A percentile compares a stretch with the other conserved stretches of the same genome.
Conservation (phyloP, 2,329 filamentous ascomycete genomes). For the Botrytis elliptica region DNA sequence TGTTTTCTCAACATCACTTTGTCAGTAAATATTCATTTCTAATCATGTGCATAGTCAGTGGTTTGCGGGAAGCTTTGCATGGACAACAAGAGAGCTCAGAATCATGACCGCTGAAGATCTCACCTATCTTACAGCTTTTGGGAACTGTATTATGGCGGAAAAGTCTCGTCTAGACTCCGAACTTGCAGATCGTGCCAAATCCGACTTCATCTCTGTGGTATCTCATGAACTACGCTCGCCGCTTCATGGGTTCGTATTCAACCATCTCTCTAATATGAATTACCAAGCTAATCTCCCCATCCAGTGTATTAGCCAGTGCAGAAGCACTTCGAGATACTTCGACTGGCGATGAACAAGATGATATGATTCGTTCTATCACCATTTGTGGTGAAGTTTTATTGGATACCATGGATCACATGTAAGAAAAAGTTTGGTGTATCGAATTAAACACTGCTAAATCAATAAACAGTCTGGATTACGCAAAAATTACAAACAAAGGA, state of each 20-base stretch:
- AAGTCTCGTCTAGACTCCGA: constrained; percentile 49
- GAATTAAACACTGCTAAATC: constrained; percentile 33
- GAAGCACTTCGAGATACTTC: constrained; percentile 51
- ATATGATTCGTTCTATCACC: constrained; percentile 49
- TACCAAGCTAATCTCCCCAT: not conserved
- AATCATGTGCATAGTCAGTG: constrained; percentile 37
- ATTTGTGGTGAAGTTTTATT: constrained; percentile 50
- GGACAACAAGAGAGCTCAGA: constrained; percentile 45
- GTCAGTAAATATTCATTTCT: not conserved
- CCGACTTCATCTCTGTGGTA: constrained; percentile 57
- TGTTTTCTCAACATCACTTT: not conserved
- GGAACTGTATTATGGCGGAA: constrained; percentile 56
- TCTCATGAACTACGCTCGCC: constrained; percentile 62
- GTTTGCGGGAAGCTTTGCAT: constrained; percentile 50
- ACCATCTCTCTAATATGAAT: not conserved
- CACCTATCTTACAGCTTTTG: constrained; percentile 50
- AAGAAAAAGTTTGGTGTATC: constrained; percentile 36
- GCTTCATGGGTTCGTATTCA: constrained; percentile 48
- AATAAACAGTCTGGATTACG: constrained; percentile 38
- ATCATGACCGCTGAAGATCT: constrained; percentile 47
- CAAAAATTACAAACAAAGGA: constrained; percentile 27
- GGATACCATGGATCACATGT: constrained; percentile 52
- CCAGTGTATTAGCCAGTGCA: constrained; percentile 48
- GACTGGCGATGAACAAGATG: constrained; percentile 46
- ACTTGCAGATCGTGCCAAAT: constrained; percentile 45